A percentile compares a stretch with the other conserved stretches of the same genome.
Conservation (phyloP, 306 rosid genomes). For the Cicer bijugum region DNA sequence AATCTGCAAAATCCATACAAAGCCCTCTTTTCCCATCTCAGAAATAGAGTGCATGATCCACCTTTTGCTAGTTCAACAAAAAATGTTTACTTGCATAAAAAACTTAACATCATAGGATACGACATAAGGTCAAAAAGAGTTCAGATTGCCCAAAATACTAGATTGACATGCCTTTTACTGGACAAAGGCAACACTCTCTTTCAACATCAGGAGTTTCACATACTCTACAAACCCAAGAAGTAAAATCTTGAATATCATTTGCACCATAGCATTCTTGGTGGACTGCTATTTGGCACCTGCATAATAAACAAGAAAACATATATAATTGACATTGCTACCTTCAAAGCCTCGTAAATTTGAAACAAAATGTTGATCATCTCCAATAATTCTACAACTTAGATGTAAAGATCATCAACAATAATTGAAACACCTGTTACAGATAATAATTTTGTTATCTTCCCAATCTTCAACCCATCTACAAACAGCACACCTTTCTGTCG, state of each 20-base stretch:
- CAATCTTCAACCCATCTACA: constrained; percentile 99
- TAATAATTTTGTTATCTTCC: constrained; percentile 94
- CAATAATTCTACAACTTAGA: constrained; percentile 16
- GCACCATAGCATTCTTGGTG: constrained; percentile 99
- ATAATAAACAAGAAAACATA: constrained; percentile 29
- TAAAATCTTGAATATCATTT: constrained; percentile 79
- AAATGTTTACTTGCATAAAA: not conserved
- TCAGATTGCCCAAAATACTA: constrained; percentile 44
- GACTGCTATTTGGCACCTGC: constrained; percentile 95
- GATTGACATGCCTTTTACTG: constrained; percentile 75
- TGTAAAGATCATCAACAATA: constrained; percentile 38
- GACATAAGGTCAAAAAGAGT: constrained; percentile 22
- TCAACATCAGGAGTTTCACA: constrained; percentile 87
- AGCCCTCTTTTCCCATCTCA: constrained; percentile 13
- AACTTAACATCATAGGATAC: constrained; percentile 16
- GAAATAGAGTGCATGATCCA: constrained; percentile 31
- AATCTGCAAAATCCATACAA: constrained; percentile 31
- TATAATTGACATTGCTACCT: not conserved
- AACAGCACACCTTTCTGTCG: constrained; percentile 93
- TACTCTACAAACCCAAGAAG: constrained; percentile 98
- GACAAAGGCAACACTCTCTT: constrained; percentile 99
- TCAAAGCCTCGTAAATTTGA: constrained; percentile 23
- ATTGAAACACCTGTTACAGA: constrained; percentile 81
- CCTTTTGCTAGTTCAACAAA: constrained; percentile 17
- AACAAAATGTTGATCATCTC: constrained; percentile 24